phyloP scores from a whole-genome alignment of 2,329 filamentous ascomycete genomes.

The Colletotrichum costaricense region DNA sequence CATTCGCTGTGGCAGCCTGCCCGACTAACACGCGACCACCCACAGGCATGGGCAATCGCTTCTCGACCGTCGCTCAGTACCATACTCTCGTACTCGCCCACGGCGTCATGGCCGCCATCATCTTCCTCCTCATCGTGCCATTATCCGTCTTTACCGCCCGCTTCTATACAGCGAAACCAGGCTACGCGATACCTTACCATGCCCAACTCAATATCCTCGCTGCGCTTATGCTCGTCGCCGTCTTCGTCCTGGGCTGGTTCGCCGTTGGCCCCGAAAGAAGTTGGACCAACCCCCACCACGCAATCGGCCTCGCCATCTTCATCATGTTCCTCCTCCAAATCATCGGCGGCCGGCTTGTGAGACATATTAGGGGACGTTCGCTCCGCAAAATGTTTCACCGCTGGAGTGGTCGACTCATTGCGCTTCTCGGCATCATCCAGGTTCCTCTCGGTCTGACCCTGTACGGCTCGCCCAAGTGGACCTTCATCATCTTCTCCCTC shows the following conservation, averaged over 20 bases:
- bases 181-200: slow-evolving; percentile 74
- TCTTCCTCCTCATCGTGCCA: slow-evolving; percentile 81
- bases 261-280: slow-evolving; percentile 79
- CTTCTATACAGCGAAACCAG: slow-evolving; percentile 74
- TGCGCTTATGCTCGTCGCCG: slow-evolving; percentile 74
- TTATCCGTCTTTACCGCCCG: slow-evolving; percentile 78
- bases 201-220: slow-evolving; percentile 80
- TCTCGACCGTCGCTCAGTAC: slow-evolving; percentile 76
- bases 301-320: slow-evolving; percentile 84
- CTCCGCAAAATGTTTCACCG: slow-evolving; percentile 79
- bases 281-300: slow-evolving; percentile 85
- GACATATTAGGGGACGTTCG: slow-evolving; percentile 60
- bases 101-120: slow-evolving; percentile 76
- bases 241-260: slow-evolving; percentile 81
- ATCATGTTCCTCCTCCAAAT: slow-evolving; percentile 78
- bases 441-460: slow-evolving; percentile 90
- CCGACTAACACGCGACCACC: slow-evolving; percentile 36
- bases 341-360: slow-evolving; percentile 74
- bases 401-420: slow-evolving; percentile 84
- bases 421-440: slow-evolving; percentile 86
- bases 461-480: slow-evolving; percentile 86
- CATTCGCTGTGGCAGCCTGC: not conserved
- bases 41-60: slow-evolving; percentile 84
- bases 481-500: slow-evolving; percentile 88
- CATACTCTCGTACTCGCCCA: slow-evolving; percentile 78